Percentiles rank a stretch among this genome's conserved stretches.
Conservation (phyloP, 768 basidiomycete species). For the Lanmaoa rubissima region DNA sequence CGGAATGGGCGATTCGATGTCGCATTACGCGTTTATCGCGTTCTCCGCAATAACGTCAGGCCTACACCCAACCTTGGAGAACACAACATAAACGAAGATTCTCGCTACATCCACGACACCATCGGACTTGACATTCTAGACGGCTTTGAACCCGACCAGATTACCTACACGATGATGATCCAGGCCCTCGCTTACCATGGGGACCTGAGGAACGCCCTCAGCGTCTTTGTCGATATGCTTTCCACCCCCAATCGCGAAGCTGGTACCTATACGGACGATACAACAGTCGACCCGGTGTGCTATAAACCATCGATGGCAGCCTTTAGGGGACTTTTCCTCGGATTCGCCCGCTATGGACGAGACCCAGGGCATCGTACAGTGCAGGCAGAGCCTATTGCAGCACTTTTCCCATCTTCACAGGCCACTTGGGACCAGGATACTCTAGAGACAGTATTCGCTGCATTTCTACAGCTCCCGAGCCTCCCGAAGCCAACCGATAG, state of each 20-base stretch:
- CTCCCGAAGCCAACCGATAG: slow-evolving; percentile 43
- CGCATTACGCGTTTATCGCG: slow-evolving; percentile 59
- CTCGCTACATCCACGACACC: slow-evolving; percentile 38
- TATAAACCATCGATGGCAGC: slow-evolving; percentile 49
- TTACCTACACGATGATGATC: slow-evolving; percentile 68
- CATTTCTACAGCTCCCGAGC: slow-evolving; percentile 58
- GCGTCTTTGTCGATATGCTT: slow-evolving; percentile 68
- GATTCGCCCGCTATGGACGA: slow-evolving; percentile 61
- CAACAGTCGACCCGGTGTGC: slow-evolving; percentile 27
- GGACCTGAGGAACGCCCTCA: slow-evolving; percentile 52
- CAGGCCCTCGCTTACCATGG: slow-evolving; percentile 74
- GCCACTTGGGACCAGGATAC: slow-evolving; percentile 54
- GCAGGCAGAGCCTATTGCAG: neutral
- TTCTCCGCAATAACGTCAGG: slow-evolving; percentile 53
- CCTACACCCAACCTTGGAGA: slow-evolving; percentile 36
- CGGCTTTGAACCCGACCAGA: slow-evolving; percentile 52
- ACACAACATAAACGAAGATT: slow-evolving; percentile 38
- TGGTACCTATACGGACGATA: slow-evolving; percentile 29
- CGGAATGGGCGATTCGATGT: slow-evolving; percentile 50
- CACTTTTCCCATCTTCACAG: slow-evolving; percentile 11
- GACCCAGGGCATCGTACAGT: slow-evolving; percentile 14
- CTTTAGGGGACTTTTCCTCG: slow-evolving; percentile 74
- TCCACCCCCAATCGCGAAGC: slow-evolving; percentile 41
- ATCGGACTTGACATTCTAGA: slow-evolving; percentile 45
- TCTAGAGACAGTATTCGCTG: slow-evolving; percentile 55